A percentile compares a stretch with the other conserved stretches of the same genome.
Evolutionary conservation across 169 alveolate genomes (phyloP).

Genomic region (Plasmodium inui): DNA sequence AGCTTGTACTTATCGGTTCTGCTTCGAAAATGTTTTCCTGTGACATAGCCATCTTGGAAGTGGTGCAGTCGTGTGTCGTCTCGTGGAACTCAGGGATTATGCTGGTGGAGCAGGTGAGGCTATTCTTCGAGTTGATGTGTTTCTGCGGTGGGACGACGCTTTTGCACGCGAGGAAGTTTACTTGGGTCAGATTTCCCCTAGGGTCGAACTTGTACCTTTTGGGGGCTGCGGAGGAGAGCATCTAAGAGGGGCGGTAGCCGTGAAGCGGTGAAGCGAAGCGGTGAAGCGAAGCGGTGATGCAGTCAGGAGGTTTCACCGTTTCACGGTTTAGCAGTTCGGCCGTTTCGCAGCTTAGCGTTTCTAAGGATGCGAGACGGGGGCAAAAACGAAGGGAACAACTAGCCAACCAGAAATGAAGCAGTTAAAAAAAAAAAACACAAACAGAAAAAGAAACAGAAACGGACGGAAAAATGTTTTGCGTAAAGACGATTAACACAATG

Average conservation of each 20-base stretch:
- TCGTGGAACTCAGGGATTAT: constrained; percentile 22
- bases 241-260: constrained; percentile 15
- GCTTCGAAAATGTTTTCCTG: constrained; percentile 42
- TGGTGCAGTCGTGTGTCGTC: neutral
- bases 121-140: constrained; percentile 18
- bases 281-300: neutral
- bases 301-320: neutral
- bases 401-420: neutral
- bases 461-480: neutral
- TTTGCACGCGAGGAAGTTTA: constrained; percentile 39
- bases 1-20: constrained; percentile 15
- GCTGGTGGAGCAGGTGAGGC: constrained; percentile 42
- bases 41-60: constrained; percentile 17
- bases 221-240: constrained; percentile 56
- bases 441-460: neutral
- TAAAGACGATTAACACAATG: neutral
- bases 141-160: constrained; percentile 21
- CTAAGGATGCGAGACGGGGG: neutral
- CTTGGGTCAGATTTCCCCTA: constrained; percentile 47
- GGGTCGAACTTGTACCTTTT: constrained; percentile 50
- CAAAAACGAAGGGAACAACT: neutral
- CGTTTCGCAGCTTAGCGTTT: no score
- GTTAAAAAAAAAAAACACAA: neutral
- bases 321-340: neutral
- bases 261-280: neutral